Evolutionary conservation across 371 early-diverging fungal genomes (phyloP).

Genomic region (Mucor circinelloides): DNA sequence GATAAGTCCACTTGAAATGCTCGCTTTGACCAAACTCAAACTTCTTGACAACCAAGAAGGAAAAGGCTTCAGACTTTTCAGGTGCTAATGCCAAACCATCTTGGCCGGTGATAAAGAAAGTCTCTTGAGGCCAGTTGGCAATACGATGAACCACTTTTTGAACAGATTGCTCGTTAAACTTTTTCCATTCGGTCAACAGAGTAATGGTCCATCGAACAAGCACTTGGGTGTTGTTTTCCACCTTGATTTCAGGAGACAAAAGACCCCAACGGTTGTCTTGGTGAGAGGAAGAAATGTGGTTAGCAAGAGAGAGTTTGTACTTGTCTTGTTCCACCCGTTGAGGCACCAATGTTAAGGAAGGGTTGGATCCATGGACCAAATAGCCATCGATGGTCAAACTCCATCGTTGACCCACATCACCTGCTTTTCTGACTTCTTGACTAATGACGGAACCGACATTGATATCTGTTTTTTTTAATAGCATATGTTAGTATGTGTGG

Average conservation of each 20-base stretch:
- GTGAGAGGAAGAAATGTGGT: constrained; percentile 5
- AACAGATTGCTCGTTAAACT: constrained; percentile 8
- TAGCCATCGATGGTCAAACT: constrained; percentile 26
- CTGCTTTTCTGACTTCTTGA: constrained; percentile 22
- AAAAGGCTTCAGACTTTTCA: constrained; percentile 32
- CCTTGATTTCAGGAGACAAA: constrained; percentile 16
- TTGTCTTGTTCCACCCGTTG: neutral
- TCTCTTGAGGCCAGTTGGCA: constrained; percentile 40
- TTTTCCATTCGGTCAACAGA: constrained; percentile 24
- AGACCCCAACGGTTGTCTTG: constrained; percentile 27
- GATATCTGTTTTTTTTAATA: constrained; percentile 22
- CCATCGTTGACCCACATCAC: constrained; percentile 32
- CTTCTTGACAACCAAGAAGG: constrained; percentile 17
- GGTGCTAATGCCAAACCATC: constrained; percentile 41
- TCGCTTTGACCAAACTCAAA: constrained; percentile 19
- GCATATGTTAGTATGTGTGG: neutral
- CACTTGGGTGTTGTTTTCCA: constrained; percentile 19
- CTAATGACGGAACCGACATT: constrained; percentile 23
- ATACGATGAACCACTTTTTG: constrained; percentile 25
- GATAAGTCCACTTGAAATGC: constrained; percentile 46
- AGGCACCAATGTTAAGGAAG: constrained; percentile 19
- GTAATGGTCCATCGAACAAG: constrained; percentile 17
- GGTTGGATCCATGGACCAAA: constrained; percentile 19
- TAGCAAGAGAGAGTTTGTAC: constrained; percentile 16
- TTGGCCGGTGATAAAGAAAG: constrained; percentile 38